These are phyloP conservation scores for Hura crepitans DNA, from an alignment of 441 rosid genomes.

Conservation along the genomic window DNA sequence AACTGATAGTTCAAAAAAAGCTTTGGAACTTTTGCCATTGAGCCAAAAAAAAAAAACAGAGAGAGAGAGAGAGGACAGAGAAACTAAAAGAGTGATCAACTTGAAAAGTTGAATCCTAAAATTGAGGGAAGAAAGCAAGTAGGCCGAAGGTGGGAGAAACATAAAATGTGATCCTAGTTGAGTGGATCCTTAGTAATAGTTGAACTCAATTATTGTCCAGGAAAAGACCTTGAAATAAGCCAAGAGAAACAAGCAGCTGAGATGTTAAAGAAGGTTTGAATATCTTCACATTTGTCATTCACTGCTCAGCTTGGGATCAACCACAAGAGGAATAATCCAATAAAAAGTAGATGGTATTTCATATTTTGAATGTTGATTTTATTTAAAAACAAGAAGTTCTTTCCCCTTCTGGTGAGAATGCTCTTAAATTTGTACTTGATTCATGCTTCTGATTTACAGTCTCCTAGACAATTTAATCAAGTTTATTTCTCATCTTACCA, in stretches of 20 bases:
- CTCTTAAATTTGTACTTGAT: not conserved
- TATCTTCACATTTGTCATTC: not conserved
- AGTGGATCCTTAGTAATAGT: not conserved
- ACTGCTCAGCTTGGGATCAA: not conserved
- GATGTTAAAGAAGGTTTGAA: not conserved
- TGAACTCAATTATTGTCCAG: not conserved
- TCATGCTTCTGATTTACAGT: not conserved
- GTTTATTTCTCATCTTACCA: not conserved
- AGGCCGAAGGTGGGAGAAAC: not conserved
- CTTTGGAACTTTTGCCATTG: too few species aligned
- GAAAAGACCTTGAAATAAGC: not conserved
- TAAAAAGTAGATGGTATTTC: not conserved
- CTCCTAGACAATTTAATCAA: not conserved
- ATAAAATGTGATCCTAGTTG: not conserved
- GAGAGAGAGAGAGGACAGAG: too few species aligned
- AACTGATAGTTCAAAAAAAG: too few species aligned
- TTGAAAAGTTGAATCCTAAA: too few species aligned
- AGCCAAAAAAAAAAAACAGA: too few species aligned
- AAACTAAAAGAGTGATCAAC: too few species aligned
- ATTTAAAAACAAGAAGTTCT: not conserved
- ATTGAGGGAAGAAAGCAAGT: not conserved
- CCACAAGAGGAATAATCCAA: not conserved
- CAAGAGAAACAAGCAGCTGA: not conserved
- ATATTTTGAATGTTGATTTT: not conserved
- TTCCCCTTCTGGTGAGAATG: not conserved